phyloP scores from a whole-genome alignment of 1,139 yeast species.

The Blastobotrys petasosporus region DNA sequence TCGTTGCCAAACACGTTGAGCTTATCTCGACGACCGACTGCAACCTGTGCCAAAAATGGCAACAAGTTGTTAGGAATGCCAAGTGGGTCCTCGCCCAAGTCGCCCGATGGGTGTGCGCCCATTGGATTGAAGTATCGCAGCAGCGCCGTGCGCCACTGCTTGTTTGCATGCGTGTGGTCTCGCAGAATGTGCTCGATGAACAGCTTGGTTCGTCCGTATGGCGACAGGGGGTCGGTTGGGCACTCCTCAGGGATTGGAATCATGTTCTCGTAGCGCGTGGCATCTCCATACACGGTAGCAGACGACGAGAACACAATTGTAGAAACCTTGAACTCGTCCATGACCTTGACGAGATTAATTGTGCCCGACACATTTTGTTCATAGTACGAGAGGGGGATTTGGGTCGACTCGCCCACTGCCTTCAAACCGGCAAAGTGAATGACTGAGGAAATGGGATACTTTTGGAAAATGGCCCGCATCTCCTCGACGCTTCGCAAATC shows the following conservation, averaged over 20 bases:
- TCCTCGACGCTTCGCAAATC: conserved; percentile 52
- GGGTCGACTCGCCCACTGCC: conserved; percentile 78
- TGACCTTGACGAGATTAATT: conserved; percentile 49
- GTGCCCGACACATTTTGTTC: conserved; percentile 68
- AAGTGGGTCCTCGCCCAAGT: conserved; percentile 73
- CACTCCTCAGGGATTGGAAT: conserved; percentile 77
- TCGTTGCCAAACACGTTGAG: conserved; percentile 62
- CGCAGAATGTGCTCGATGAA: conserved; percentile 58
- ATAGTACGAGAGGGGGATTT: conserved; percentile 65
- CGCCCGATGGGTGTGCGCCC: conserved; percentile 80
- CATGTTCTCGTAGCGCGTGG: conserved; percentile 64
- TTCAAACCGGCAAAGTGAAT: conserved; percentile 84
- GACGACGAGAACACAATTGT: conserved; percentile 72
- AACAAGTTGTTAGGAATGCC: conserved; percentile 73
- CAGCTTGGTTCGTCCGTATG: conserved; percentile 70
- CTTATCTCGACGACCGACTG: conserved; percentile 64
- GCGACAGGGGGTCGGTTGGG: conserved; percentile 70
- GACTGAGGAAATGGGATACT: conserved; percentile 51
- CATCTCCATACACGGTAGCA: conserved; percentile 84
- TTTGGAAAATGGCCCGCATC: conserved; percentile 44
- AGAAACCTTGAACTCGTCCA: conserved; percentile 44
- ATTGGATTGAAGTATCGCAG: conserved; percentile 77
- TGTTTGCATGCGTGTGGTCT: conserved; percentile 49
- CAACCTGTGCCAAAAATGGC: conserved; percentile 74
- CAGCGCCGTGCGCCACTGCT: conserved; percentile 56